Conservation (phyloP, 179 eudicot genomes). For the Actinidia arguta region DNA sequence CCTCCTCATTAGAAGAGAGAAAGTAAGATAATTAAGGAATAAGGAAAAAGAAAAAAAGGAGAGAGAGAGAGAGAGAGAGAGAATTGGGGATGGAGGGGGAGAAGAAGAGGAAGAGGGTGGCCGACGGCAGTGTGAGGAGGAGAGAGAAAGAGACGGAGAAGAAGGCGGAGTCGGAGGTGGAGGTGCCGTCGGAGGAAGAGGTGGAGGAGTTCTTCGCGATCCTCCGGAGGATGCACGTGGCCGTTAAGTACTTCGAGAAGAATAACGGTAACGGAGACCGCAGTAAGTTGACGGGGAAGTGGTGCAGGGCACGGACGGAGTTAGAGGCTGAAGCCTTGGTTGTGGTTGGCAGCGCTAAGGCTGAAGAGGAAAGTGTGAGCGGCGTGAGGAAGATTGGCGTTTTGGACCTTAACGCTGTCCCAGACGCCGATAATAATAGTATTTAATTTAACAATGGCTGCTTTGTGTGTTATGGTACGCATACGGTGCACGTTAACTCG, state of each 20-base stretch:
- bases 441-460: too few species aligned
- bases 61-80: not conserved
- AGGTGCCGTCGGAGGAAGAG: not conserved
- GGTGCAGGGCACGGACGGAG: not conserved
- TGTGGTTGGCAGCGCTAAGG: not conserved
- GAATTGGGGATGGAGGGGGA: not conserved
- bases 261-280: not conserved
- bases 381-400: not conserved
- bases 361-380: not conserved
- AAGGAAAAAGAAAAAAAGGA: not conserved
- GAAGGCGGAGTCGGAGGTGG: not conserved
- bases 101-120: not conserved
- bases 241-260: constrained; percentile 6
- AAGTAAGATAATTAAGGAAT: not conserved
- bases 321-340: not conserved
- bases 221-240: constrained; percentile 14
- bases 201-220: constrained; percentile 19
- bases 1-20: too few species aligned
- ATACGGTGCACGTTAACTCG: too few species aligned
- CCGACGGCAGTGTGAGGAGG: not conserved
- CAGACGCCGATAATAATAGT: constrained; percentile 9
- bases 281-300: not conserved
- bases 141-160: not conserved
- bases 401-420: constrained; percentile 2
- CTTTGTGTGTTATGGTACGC: too few species aligned